Conservation (phyloP, 345 rosid species). For the Euphorbia peplus region DNA sequence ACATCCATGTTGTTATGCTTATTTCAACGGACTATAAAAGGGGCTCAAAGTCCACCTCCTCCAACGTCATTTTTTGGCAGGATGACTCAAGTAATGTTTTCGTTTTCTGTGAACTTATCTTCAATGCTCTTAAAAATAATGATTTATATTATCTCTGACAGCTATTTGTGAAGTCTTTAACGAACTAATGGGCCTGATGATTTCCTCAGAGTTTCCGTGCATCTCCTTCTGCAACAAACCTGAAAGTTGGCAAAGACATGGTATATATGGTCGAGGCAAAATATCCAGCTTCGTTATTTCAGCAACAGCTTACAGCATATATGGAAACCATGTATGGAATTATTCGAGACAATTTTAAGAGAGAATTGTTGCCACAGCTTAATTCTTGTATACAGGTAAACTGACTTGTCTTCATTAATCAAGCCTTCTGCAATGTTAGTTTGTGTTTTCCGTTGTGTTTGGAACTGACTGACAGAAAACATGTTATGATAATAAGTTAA, state of each 20-base stretch:
- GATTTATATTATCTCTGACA: neutral
- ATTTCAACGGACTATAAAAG: slow-evolving; percentile 21
- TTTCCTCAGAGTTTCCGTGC: slow-evolving; percentile 81
- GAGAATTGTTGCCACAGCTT: slow-evolving; percentile 68
- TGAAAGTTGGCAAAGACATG: slow-evolving; percentile 46
- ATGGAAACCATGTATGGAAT: slow-evolving; percentile 94
- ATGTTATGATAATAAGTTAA: neutral
- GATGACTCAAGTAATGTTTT: slow-evolving; percentile 46
- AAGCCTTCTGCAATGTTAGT: neutral
- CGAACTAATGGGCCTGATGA: neutral
- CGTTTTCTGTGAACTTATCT: neutral
- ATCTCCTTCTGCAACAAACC: slow-evolving; percentile 73
- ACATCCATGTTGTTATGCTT: slow-evolving; percentile 46
- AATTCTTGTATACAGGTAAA: slow-evolving; percentile 83
- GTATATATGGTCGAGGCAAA: slow-evolving; percentile 86
- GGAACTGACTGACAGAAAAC: too few relatives aligned
- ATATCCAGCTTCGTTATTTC: slow-evolving; percentile 92
- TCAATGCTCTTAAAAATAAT: neutral
- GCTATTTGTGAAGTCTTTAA: neutral
- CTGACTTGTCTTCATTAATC: too few relatives aligned
- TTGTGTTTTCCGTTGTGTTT: neutral
- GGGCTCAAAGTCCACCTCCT: slow-evolving; percentile 53
- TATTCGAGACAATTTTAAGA: slow-evolving; percentile 90
- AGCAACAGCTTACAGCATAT: slow-evolving; percentile 95
- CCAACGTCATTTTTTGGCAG: slow-evolving; percentile 89